A percentile compares a stretch with the other conserved stretches of the same genome.
Evolutionary conservation across 164 flowering plant species (phyloP).

Genomic region (Tinospora cordifolia): DNA sequence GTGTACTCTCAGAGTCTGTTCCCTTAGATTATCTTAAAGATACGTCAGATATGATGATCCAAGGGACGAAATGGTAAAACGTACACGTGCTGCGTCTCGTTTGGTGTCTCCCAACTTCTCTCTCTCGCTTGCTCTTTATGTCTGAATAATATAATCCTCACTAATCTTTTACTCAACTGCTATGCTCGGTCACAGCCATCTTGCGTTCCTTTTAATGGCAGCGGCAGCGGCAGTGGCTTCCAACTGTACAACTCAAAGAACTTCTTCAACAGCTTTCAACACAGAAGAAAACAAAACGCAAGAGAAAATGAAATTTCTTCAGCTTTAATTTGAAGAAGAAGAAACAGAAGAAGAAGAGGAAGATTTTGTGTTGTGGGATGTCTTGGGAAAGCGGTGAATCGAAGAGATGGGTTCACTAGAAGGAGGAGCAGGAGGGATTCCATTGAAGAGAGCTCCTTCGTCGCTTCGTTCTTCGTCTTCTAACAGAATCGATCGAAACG

Average conservation of each 20-base stretch:
- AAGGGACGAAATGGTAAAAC: too few species aligned
- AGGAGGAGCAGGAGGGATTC: conserved; percentile 42
- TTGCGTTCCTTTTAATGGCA: conserved; percentile 3
- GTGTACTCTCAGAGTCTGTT: background rate
- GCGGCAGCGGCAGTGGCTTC: background rate
- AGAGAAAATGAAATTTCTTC: background rate
- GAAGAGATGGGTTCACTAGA: conserved; percentile 74
- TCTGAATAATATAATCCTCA: background rate
- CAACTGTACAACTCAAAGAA: background rate
- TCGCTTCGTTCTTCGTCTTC: conserved; percentile 36
- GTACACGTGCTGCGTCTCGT: too few species aligned
- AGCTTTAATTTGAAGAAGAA: background rate
- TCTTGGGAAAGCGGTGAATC: background rate
- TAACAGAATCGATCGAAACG: conserved; percentile 28
- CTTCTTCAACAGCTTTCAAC: background rate
- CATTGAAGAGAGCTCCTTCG: conserved; percentile 44
- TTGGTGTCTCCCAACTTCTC: too few species aligned
- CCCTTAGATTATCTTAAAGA: background rate
- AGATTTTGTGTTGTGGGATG: conserved; percentile 4
- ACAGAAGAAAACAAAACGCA: background rate
- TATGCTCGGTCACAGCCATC: conserved; percentile 7
- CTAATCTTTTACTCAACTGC: conserved; percentile 5
- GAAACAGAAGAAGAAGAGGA: background rate
- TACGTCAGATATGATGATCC: too few species aligned
- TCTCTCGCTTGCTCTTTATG: too few species aligned